Conservation (phyloP, 805 yeast genomes). For the Kluyveromyces nonfermentans region DNA sequence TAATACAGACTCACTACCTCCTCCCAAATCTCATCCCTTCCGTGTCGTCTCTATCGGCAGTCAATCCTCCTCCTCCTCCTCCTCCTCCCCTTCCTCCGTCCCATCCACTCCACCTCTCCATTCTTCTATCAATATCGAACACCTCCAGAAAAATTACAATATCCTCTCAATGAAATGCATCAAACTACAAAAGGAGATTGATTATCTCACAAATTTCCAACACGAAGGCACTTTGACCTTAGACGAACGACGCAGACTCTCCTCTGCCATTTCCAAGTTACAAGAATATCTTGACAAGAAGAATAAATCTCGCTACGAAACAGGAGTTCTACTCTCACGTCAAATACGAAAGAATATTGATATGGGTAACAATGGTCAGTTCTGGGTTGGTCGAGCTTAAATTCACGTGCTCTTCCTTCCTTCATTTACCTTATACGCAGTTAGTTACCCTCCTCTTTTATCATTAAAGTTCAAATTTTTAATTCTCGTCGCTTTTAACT, state of each 20-base stretch:
- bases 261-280: constrained; percentile 29
- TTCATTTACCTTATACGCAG: too few species aligned
- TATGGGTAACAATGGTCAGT: constrained; percentile 33
- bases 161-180: constrained; percentile 28
- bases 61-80: constrained; percentile 5
- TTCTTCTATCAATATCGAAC: constrained; percentile 10
- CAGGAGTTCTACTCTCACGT: constrained; percentile 33
- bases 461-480: too few species aligned
- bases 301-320: constrained; percentile 35
- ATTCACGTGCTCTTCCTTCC: too few species aligned
- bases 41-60: constrained; percentile 27
- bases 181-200: constrained; percentile 32
- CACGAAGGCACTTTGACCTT: constrained; percentile 30
- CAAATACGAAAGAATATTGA: constrained; percentile 34
- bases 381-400: constrained; percentile 24
- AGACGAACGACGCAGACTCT: constrained; percentile 33
- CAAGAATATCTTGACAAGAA: constrained; percentile 34
- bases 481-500: too few species aligned
- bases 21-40: constrained; percentile 23
- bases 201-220: constrained; percentile 28
- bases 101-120: neutral
- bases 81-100: constrained; percentile 1
- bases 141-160: constrained; percentile 27
- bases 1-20: too few species aligned
- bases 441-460: neutral